phyloP scores from a whole-genome alignment of 1,284 basidiomycete genomes.

The Trichosporon sp. region DNA sequence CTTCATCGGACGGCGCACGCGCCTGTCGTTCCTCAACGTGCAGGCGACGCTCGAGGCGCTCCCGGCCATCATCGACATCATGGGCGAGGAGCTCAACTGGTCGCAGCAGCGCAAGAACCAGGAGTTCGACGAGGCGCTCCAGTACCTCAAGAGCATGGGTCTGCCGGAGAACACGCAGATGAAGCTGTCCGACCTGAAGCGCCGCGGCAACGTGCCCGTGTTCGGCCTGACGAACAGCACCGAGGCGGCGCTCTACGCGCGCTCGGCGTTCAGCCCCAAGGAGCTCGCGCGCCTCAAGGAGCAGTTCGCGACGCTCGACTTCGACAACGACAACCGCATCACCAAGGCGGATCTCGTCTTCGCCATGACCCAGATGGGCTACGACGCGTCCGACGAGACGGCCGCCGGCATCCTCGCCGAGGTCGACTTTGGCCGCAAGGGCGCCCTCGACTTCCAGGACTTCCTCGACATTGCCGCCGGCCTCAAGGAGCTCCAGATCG shows the following conservation, averaged over 20 bases:
- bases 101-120: slow-evolving; percentile 56
- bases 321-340: slow-evolving; percentile 48
- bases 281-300: slow-evolving; percentile 61
- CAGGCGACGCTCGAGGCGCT: slow-evolving; percentile 79
- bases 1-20: slow-evolving; percentile 84
- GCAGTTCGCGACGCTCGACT: slow-evolving; percentile 56
- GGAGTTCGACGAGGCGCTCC: slow-evolving; percentile 61
- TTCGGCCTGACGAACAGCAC: slow-evolving; percentile 36
- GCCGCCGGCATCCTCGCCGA: slow-evolving; percentile 70
- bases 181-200: slow-evolving; percentile 42
- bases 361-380: slow-evolving; percentile 46
- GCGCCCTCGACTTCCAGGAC: slow-evolving; percentile 65
- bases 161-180: slow-evolving; percentile 55
- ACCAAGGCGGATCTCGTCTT: slow-evolving; percentile 43
- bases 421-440: slow-evolving; percentile 60
- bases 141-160: slow-evolving; percentile 73
- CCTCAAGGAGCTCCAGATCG: slow-evolving; percentile 66
- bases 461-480: slow-evolving; percentile 79
- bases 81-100: slow-evolving; percentile 84
- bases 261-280: slow-evolving; percentile 63
- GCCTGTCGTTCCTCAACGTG: slow-evolving; percentile 88
- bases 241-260: slow-evolving; percentile 53
- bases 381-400: slow-evolving; percentile 52
- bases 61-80: slow-evolving; percentile 83
- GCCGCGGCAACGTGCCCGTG: slow-evolving; percentile 34